These are phyloP conservation scores for Mortierella claussenii DNA, from an alignment of 192 early-diverging fungal species.

Conservation along the genomic window DNA sequence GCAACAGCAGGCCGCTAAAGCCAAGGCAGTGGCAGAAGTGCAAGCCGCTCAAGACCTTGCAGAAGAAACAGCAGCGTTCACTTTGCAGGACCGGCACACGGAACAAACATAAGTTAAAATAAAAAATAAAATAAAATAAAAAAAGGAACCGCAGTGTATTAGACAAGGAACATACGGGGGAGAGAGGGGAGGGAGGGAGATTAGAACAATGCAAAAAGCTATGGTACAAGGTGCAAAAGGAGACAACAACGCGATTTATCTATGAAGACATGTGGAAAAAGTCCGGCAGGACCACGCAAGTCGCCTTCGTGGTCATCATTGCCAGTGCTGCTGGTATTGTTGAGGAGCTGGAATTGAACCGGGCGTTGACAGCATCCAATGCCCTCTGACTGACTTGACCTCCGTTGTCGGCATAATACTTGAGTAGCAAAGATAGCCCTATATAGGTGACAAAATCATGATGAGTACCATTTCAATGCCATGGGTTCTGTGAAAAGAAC, in stretches of 20 bases:
- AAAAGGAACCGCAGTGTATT: too few species aligned
- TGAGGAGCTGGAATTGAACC: not conserved
- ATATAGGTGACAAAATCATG: not conserved
- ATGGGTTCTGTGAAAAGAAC: too few species aligned
- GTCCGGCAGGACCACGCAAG: conserved; percentile 8
- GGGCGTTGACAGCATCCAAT: conserved; percentile 5
- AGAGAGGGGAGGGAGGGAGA: too few species aligned
- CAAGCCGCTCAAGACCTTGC: not conserved
- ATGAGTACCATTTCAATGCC: too few species aligned
- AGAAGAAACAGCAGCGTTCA: not conserved
- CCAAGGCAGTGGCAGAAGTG: conserved; percentile 19
- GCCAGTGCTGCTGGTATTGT: not conserved
- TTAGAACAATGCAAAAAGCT: too few species aligned
- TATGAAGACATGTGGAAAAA: conserved; percentile 25
- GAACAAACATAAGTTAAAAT: too few species aligned
- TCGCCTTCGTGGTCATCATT: not conserved
- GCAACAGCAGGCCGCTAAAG: conserved; percentile 19
- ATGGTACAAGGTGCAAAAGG: too few species aligned
- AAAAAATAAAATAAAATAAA: too few species aligned
- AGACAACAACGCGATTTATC: too few species aligned
- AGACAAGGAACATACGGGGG: too few species aligned
- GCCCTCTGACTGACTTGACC: conserved; percentile 15
- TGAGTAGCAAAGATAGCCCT: conserved; percentile 23
- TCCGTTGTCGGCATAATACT: conserved; percentile 44
- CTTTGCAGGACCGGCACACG: not conserved